Evolutionary conservation across 2,329 filamentous ascomycete genomes (phyloP).

Genomic region (Davidsoniella australis): DNA sequence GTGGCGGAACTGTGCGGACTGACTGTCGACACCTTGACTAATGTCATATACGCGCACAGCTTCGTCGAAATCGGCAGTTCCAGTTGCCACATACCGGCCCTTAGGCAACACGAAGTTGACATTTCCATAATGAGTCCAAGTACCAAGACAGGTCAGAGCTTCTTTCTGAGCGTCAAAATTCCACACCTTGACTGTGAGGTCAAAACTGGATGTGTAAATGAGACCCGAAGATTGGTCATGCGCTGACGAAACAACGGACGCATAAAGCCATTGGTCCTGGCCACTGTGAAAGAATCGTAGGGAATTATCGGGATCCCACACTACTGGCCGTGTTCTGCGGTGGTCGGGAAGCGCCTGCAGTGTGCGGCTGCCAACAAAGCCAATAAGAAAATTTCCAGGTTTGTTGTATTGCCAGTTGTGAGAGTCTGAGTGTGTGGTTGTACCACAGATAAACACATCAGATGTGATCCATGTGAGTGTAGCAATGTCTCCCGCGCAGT

Average conservation of each 20-base stretch:
- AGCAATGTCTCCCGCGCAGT: constrained; percentile 44
- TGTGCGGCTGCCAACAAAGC: constrained; percentile 27
- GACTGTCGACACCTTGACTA: too few relatives aligned
- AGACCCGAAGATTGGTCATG: constrained; percentile 29
- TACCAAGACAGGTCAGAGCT: constrained; percentile 25
- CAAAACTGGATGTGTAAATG: constrained; percentile 44
- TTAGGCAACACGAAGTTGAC: constrained; percentile 42
- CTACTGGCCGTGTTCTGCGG: constrained; percentile 35
- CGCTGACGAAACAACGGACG: constrained; percentile 45
- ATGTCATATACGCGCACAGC: constrained; percentile 38
- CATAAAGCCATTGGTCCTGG: constrained; percentile 46
- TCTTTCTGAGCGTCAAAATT: constrained; percentile 22
- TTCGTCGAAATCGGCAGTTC: constrained; percentile 34
- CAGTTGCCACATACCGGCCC: constrained; percentile 36
- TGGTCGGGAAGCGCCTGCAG: constrained; percentile 39
- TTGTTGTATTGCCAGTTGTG: constrained; percentile 53
- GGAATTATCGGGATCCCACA: constrained; percentile 37
- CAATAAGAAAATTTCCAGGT: constrained; percentile 42
- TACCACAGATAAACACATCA: constrained; percentile 41
- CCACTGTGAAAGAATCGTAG: constrained; percentile 38
- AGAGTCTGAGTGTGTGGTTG: constrained; percentile 42
- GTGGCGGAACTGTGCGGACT: constrained; percentile 18
- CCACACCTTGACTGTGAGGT: constrained; percentile 45
- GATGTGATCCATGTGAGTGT: constrained; percentile 40
- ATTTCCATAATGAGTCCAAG: constrained; percentile 39